These are phyloP conservation scores for Herpetomonas tarakana DNA, from an alignment of 208 protist genomes.

Conservation along the genomic window DNA sequence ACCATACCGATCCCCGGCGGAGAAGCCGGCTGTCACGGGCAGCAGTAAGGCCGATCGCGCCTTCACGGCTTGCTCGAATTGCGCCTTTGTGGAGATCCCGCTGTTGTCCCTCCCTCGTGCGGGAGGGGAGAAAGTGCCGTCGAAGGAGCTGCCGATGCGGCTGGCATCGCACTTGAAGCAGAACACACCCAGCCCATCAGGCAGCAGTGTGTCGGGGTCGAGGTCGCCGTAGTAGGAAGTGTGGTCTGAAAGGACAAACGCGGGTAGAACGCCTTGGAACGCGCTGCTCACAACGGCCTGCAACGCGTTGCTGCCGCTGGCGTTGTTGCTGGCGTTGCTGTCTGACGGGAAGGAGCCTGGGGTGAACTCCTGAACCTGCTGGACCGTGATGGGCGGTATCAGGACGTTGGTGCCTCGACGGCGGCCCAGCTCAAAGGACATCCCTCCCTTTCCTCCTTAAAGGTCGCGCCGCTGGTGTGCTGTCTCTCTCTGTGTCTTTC, in stretches of 20 bases:
- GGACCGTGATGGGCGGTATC: conserved; percentile 32
- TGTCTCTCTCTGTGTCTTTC: no score
- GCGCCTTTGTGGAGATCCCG: not conserved
- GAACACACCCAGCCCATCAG: not conserved
- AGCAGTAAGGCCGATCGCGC: not conserved
- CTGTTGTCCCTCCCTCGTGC: not conserved
- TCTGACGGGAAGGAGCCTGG: conserved; percentile 15
- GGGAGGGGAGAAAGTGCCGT: not conserved
- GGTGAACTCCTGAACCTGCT: conserved; percentile 60
- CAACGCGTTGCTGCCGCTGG: not conserved
- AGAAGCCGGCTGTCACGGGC: conserved; percentile 12
- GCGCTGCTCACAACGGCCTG: not conserved
- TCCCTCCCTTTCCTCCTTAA: no score
- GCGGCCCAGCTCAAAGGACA: no score
- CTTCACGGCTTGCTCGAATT: not conserved
- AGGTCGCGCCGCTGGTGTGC: no score
- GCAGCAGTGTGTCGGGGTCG: not conserved
- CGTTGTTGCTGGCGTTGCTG: not conserved
- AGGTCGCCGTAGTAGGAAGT: not conserved
- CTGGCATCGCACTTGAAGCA: not conserved
- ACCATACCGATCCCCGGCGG: conserved; percentile 76
- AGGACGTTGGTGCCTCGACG: no score
- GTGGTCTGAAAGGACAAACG: not conserved
- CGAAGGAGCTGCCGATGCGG: not conserved
- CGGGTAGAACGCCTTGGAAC: not conserved